Conservation (phyloP, 495 filamentous ascomycete species). For the Tuber indicum region DNA sequence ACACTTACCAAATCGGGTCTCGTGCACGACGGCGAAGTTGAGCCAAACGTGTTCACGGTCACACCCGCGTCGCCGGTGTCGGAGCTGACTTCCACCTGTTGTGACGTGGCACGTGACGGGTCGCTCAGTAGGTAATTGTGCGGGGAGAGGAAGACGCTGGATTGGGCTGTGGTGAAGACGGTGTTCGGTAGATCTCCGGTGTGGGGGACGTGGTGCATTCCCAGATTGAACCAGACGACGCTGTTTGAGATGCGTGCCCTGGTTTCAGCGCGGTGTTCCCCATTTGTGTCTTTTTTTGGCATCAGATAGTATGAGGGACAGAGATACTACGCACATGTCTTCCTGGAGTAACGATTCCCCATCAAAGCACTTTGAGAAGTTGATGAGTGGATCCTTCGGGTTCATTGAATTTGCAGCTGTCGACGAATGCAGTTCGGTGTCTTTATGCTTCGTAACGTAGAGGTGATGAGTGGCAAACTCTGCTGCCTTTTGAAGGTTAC, state of each 20-base stretch:
- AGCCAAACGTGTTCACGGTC: background rate
- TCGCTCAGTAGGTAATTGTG: conserved; percentile 47
- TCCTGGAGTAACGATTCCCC: conserved; percentile 51
- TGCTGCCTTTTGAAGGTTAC: conserved; percentile 47
- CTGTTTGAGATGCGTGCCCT: conserved; percentile 11
- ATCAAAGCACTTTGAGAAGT: conserved; percentile 54
- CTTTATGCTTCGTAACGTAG: conserved; percentile 50
- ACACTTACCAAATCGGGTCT: background rate
- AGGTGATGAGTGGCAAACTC: conserved; percentile 51
- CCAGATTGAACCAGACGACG: conserved; percentile 53
- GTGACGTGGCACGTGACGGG: conserved; percentile 36
- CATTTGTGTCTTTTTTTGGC: conserved; percentile 1
- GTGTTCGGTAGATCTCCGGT: conserved; percentile 54
- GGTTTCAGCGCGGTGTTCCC: background rate
- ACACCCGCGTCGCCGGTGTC: background rate
- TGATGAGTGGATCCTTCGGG: conserved; percentile 49
- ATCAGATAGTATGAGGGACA: background rate
- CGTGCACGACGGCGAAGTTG: background rate
- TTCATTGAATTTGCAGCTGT: conserved; percentile 50
- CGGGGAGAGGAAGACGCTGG: conserved; percentile 47
- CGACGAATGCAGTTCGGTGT: conserved; percentile 49
- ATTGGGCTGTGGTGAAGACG: conserved; percentile 49
- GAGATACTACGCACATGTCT: conserved; percentile 44
- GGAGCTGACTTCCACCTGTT: conserved; percentile 14
- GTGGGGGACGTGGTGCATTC: conserved; percentile 56